These are phyloP conservation scores for Stentor roeselii DNA, from an alignment of 73 alveolate species.

Conservation along the genomic window DNA sequence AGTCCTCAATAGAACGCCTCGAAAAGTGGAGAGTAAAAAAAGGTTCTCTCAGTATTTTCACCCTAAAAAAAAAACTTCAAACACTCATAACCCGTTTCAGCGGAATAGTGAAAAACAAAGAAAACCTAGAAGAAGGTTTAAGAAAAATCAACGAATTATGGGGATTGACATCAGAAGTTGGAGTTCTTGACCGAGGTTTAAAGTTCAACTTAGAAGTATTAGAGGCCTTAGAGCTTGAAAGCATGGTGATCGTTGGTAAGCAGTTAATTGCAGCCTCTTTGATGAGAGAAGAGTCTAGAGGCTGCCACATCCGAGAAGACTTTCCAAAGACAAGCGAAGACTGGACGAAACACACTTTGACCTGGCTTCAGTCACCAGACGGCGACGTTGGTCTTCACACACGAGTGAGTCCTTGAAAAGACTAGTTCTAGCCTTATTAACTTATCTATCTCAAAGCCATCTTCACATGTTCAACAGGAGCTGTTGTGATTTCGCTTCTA, in stretches of 20 bases:
- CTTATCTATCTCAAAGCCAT: constrained; percentile 16
- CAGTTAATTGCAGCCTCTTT: neutral
- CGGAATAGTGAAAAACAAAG: neutral
- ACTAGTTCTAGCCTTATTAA: too few species aligned
- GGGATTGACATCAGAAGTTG: neutral
- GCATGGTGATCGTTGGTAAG: neutral
- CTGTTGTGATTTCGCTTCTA: constrained; percentile 54
- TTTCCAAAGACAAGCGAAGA: neutral
- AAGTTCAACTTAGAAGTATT: neutral
- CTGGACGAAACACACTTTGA: neutral
- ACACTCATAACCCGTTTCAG: neutral
- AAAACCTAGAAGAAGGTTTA: neutral
- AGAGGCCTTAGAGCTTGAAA: neutral
- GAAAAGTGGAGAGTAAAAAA: neutral
- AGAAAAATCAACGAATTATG: neutral
- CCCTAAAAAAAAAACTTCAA: neutral
- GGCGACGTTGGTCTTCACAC: neutral
- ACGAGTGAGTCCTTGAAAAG: too few species aligned
- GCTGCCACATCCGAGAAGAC: neutral
- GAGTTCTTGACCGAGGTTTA: neutral
- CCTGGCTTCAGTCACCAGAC: neutral
- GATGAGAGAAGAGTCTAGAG: neutral
- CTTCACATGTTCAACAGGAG: constrained; percentile 6
- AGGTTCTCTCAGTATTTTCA: neutral
- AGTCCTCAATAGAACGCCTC: neutral